phyloP scores from a whole-genome alignment of 768 basidiomycete genomes.

The Mycena albidolilacea region DNA sequence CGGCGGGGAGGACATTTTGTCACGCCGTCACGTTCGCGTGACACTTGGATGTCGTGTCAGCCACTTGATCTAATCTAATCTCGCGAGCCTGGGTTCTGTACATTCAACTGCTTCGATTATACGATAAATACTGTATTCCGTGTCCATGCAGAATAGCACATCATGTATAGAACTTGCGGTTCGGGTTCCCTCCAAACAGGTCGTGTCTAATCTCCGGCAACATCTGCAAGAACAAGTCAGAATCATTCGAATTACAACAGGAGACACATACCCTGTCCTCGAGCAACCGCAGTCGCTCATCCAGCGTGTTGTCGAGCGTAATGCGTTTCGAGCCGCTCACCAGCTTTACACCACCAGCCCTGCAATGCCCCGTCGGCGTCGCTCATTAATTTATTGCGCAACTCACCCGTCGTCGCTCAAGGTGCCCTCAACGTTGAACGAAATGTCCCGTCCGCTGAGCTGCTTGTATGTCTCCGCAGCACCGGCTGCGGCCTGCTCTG shows the following conservation, averaged over 20 bases:
- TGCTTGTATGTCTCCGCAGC: constrained; percentile 82
- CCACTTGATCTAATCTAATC: no score
- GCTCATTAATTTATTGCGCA: no score
- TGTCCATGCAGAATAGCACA: constrained; percentile 11
- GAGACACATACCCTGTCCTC: constrained; percentile 83
- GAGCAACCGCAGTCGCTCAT: constrained; percentile 89
- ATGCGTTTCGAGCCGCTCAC: constrained; percentile 82
- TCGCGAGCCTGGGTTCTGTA: no score
- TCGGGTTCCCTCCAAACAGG: constrained; percentile 91
- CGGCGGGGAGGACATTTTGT: constrained; percentile 68
- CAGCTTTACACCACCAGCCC: constrained; percentile 88
- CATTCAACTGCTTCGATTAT: constrained; percentile 5
- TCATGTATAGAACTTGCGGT: constrained; percentile 92
- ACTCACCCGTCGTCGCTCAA: constrained; percentile 70
- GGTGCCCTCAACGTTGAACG: constrained; percentile 70
- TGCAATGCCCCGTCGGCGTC: no score
- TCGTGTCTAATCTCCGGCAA: constrained; percentile 93
- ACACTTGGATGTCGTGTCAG: no score
- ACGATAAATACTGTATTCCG: constrained; percentile 15
- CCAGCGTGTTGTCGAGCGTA: constrained; percentile 94
- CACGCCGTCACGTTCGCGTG: no score
- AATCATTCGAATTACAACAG: background rate
- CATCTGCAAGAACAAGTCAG: constrained; percentile 73
- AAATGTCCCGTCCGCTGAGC: constrained; percentile 79
- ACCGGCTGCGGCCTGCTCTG: constrained; percentile 72